A percentile compares a stretch with the other conserved stretches of the same genome.
Conservation (phyloP, 768 basidiomycete species). For the Calocybe cyanea region DNA sequence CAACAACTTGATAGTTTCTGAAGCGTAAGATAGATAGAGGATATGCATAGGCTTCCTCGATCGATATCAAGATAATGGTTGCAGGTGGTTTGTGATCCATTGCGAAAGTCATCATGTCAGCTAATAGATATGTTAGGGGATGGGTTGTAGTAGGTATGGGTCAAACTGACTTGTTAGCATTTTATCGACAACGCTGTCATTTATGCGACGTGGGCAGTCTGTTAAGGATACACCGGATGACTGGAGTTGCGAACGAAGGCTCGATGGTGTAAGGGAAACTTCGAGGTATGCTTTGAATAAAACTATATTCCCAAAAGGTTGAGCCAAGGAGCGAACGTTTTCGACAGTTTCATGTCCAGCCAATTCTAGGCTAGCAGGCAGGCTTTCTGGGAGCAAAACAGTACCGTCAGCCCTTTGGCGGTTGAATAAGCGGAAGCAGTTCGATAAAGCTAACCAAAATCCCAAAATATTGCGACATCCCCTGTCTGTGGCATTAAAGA, state of each 20-base stretch:
- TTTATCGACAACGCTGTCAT: constrained; percentile 42
- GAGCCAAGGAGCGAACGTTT: constrained; percentile 41
- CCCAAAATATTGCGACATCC: constrained; percentile 38
- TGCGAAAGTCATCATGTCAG: constrained; percentile 26
- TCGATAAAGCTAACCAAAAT: constrained; percentile 17
- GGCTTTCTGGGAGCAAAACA: constrained; percentile 29
- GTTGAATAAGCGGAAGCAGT: not conserved
- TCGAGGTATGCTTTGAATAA: constrained; percentile 55
- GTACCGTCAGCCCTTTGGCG: no score
- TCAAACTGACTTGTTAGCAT: constrained; percentile 44
- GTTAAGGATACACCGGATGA: constrained; percentile 42
- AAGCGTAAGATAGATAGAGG: constrained; percentile 37
- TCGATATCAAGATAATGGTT: constrained; percentile 44
- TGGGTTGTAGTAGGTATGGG: not conserved
- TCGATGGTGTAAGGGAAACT: constrained; percentile 29
- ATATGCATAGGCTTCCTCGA: constrained; percentile 42
- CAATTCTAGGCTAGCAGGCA: constrained; percentile 28
- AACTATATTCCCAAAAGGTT: constrained; percentile 42
- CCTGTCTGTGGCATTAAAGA: constrained; percentile 28
- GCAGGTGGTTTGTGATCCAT: constrained; percentile 42
- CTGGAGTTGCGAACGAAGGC: constrained; percentile 39
- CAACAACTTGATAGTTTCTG: constrained; percentile 32
- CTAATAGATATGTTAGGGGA: constrained; percentile 7
- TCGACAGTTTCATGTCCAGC: constrained; percentile 39
- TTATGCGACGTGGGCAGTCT: constrained; percentile 33